Evolutionary conservation across 495 filamentous ascomycete species (phyloP), one percentile per base, ranked within the genome.

Genomic region (Penicillium pancosmium): DNA sequence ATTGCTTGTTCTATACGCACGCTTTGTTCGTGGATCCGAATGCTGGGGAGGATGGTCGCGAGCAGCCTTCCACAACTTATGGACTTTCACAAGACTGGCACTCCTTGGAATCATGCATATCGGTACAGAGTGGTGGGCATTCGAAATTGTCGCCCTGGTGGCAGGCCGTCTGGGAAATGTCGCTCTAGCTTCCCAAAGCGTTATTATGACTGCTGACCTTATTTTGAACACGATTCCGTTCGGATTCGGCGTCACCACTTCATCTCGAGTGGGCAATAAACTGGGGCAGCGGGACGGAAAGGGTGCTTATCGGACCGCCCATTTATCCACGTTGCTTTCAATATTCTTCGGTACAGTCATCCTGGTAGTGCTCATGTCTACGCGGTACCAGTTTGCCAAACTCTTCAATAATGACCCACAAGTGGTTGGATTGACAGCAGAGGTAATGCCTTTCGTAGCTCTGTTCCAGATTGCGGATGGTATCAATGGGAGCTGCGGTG

Each of bases 391-490:
- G 13, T 96, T 94, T 66, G 92, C 89, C 6, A 84, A 83, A 61
- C 85, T 97, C 34, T 96, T 96, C 76, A 96, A 94, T 68, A 79
- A 91, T 59, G 91, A 97, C 66, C 69, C 79, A 6, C 68, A 79
- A 7, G 92, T 97, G 0, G 84, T 96, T n/a, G 66, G 63, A 4
- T 79, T 97, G 3, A 93, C 91, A 0, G 86, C 90, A 3, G 83
- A 92, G 34, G 90, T 96, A 41, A 85, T 97, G 75, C 92, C 91
- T 19, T 92, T 83, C 63, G 92, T 97, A 11, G 92, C 92, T 3
- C 79, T 96, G n/a, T 97, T 97, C 78, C 92, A 97, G 76, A 92
- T 97, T 56, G 91, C 92, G 0, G 92, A 97, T 71, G 92, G 92
- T 3, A 71, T 95, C 55, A 94, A 93, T 72, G 91, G 89, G 0